Evolutionary conservation across 2,329 filamentous ascomycete species (phyloP), one percentile per base, ranked within the genome.

Genomic region (Alternaria viburni): DNA sequence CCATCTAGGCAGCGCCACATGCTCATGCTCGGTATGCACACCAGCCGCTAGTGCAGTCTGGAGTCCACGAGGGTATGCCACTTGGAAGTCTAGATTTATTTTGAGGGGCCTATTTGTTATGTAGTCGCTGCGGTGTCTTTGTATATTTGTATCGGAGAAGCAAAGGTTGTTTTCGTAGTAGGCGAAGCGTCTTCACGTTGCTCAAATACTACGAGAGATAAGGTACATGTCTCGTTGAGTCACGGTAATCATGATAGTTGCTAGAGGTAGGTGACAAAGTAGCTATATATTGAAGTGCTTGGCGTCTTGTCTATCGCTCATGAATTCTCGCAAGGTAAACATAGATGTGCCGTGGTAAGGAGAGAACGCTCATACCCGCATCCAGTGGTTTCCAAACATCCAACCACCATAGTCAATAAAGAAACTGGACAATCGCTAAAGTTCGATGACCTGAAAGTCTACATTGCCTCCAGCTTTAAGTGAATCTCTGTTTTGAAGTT

Each of bases 1-100:
- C 28, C n/a, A 41, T 41, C 36, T 41, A 41, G 36, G 5, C 36
- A 52, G 17, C 49, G 49, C 49, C 49, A 19, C 30, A 36, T 52
- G 30, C 19, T 41, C 30, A 41, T 52, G 30, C 9, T 52, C 2
- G 28, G 36, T 41, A 41, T 52, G 49, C 30, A 17, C 36, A 52
- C 49, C 3, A 36, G 28, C 30, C 49, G 28, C 28, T 52, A 52
- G 19, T 52, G 19, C 30, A 41, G 49, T 23, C 49, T 36, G 30
- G 49, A 15, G 28, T 23, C 21, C 36, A 4, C 19, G 30, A 52
- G 49, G 19, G 6, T 11, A 36, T 23, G 28, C 7, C 30, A 25
- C 17, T 6, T 23, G 19, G 28, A 19, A 17, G 30, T 23, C 28
- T 11, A 17, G 36, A 41, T 41, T 2, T n/a, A n/a, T 17, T 17